Evolutionary conservation across 1,284 basidiomycete genomes (phyloP).

Genomic region (Sanguinoderma infundibulare): DNA sequence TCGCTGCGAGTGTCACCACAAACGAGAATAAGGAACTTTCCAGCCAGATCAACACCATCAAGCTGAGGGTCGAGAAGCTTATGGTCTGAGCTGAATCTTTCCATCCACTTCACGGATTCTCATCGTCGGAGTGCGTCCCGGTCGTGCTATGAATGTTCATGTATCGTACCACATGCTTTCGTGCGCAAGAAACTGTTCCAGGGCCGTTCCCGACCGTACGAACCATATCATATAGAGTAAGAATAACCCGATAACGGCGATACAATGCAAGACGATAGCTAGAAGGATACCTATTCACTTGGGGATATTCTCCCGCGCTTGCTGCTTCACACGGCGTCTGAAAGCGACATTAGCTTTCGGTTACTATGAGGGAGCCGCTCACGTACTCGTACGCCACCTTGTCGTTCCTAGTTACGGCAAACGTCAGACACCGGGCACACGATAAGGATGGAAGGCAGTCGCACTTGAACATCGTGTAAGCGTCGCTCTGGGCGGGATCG

Average conservation of each 20-base stretch:
- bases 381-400: constrained; percentile 87
- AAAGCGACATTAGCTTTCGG: constrained; percentile 11
- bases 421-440: constrained; percentile 1
- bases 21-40: constrained; percentile 94
- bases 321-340: constrained; percentile 77
- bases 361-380: neutral
- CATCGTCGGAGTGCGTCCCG: constrained; percentile 2
- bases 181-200: constrained; percentile 3
- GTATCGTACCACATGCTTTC: constrained; percentile 7
- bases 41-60: constrained; percentile 90
- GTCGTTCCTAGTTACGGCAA: constrained; percentile 70
- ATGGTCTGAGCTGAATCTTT: constrained; percentile 36
- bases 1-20: constrained; percentile 94
- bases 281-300: constrained; percentile 52
- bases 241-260: constrained; percentile 27
- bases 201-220: neutral
- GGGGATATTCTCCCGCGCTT: constrained; percentile 85
- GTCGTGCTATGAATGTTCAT: neutral
- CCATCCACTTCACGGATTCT: constrained; percentile 1
- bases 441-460: constrained; percentile 31
- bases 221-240: constrained; percentile 23
- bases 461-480: constrained; percentile 97
- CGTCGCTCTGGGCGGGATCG: constrained; percentile 96
- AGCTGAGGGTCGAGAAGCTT: constrained; percentile 86
- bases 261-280: constrained; percentile 19